Percentiles rank a stretch among this genome's conserved stretches.
phyloP scores from a whole-genome alignment of 2,329 filamentous ascomycete species.

The Penicillium olsonii region DNA sequence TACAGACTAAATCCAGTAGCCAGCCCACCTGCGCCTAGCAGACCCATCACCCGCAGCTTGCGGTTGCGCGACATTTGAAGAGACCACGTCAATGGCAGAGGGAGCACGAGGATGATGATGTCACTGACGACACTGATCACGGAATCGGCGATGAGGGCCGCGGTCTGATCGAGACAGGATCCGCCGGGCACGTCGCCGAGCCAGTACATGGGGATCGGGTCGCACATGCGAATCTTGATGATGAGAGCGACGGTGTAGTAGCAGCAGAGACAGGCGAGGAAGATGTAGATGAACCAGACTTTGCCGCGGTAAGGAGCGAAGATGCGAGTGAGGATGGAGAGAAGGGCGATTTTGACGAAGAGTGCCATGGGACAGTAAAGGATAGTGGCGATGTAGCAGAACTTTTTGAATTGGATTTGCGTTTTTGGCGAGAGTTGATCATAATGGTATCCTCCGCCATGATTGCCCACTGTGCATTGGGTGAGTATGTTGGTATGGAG shows the following conservation, averaged over 20 bases:
- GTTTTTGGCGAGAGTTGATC: conserved; percentile 24
- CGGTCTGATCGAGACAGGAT: conserved; percentile 38
- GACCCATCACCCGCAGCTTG: conserved; percentile 40
- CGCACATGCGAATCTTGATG: conserved; percentile 42
- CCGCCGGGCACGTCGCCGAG: conserved; percentile 20
- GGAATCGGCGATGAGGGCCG: conserved; percentile 41
- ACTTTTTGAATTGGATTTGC: conserved; percentile 30
- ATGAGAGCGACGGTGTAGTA: conserved; percentile 41
- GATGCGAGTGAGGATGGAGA: conserved; percentile 41
- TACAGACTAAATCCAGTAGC: conserved; percentile 43
- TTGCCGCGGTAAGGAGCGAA: conserved; percentile 39
- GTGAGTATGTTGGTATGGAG: background rate
- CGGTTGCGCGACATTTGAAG: conserved; percentile 39
- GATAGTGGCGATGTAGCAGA: conserved; percentile 40
- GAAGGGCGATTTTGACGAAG: conserved; percentile 39
- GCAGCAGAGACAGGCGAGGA: conserved; percentile 34
- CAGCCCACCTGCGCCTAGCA: conserved; percentile 41
- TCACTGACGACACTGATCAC: conserved; percentile 43
- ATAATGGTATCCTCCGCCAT: conserved; percentile 40
- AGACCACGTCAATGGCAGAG: conserved; percentile 42
- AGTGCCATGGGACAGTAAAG: conserved; percentile 45
- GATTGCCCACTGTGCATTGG: conserved; percentile 26
- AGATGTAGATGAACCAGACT: conserved; percentile 37
- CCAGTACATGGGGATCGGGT: conserved; percentile 41
- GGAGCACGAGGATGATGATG: conserved; percentile 38